Percentiles rank a stretch among this genome's conserved stretches.
phyloP scores from a whole-genome alignment of 2,329 filamentous ascomycete species.

The Cyanodermella asteris region DNA sequence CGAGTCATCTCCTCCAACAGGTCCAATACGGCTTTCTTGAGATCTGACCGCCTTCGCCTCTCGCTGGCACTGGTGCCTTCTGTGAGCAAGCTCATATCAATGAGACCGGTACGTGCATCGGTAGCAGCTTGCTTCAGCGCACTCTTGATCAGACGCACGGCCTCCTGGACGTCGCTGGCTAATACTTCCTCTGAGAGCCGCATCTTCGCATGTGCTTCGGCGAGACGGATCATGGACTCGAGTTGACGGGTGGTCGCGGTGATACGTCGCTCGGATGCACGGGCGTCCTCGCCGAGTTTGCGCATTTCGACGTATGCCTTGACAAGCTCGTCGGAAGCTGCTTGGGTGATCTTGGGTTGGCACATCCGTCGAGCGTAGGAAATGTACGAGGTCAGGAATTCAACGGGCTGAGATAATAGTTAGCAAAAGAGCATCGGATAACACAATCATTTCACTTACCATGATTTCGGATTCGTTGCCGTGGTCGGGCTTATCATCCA shows the following conservation, averaged over 20 bases:
- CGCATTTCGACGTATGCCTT: slow-evolving; percentile 77
- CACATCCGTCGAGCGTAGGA: slow-evolving; percentile 79
- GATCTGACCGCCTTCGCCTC: slow-evolving; percentile 56
- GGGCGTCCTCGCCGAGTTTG: slow-evolving; percentile 53
- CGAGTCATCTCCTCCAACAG: slow-evolving; percentile 64
- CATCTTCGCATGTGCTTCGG: slow-evolving; percentile 97
- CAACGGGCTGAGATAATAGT: slow-evolving; percentile 42
- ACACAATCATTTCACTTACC: slow-evolving; percentile 28
- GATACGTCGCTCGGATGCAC: slow-evolving; percentile 65
- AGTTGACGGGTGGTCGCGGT: slow-evolving; percentile 92
- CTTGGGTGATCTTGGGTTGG: slow-evolving; percentile 59
- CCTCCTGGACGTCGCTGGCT: slow-evolving; percentile 64
- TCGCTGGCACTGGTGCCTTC: slow-evolving; percentile 88
- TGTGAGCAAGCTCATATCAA: slow-evolving; percentile 88
- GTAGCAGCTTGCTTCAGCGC: slow-evolving; percentile 96
- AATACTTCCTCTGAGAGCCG: slow-evolving; percentile 58
- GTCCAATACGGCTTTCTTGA: slow-evolving; percentile 56
- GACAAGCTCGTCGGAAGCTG: slow-evolving; percentile 65
- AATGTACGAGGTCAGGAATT: slow-evolving; percentile 92
- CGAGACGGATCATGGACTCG: slow-evolving; percentile 92
- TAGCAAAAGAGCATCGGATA: slow-evolving; percentile 3
- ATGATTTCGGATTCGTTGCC: slow-evolving; percentile 57
- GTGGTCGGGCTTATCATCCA: slow-evolving; percentile 82
- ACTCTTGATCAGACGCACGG: slow-evolving; percentile 75
- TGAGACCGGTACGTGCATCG: slow-evolving; percentile 69